Percentiles rank a stretch among this genome's conserved stretches.
Conservation (phyloP, 1,284 basidiomycete species). For the Leccinum solheimii region DNA sequence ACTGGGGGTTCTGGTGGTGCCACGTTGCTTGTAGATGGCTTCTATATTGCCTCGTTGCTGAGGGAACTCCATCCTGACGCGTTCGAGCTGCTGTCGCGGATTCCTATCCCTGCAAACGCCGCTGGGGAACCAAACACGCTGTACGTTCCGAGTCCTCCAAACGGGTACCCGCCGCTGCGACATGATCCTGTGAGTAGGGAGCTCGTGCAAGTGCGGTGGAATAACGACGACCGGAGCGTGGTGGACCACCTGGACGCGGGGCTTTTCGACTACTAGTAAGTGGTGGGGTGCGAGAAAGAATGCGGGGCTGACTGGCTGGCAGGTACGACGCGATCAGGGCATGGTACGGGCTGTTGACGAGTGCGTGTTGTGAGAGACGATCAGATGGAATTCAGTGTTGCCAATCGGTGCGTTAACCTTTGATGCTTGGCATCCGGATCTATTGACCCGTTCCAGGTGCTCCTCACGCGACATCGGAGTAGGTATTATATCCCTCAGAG, state of each 20-base stretch:
- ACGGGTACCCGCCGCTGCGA: constrained; percentile 69
- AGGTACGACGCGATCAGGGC: constrained; percentile 83
- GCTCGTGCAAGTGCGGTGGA: constrained; percentile 86
- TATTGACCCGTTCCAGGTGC: too few relatives aligned
- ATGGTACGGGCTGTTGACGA: constrained; percentile 80
- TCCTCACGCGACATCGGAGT: too few relatives aligned
- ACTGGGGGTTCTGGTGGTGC: constrained; percentile 81
- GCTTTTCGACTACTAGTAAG: constrained; percentile 71
- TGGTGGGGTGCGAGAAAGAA: not conserved
- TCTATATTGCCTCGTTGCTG: constrained; percentile 84
- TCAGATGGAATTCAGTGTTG: too few relatives aligned
- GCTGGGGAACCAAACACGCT: constrained; percentile 74
- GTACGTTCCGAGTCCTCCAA: constrained; percentile 57
- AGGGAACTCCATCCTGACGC: constrained; percentile 71
- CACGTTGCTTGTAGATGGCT: constrained; percentile 92
- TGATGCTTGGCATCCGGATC: too few relatives aligned
- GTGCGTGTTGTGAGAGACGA: constrained; percentile 33
- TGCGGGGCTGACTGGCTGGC: constrained; percentile 13
- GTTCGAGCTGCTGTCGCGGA: constrained; percentile 69
- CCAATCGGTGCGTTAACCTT: too few relatives aligned
- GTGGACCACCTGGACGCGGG: constrained; percentile 60
- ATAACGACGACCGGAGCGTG: constrained; percentile 91
- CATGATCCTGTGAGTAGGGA: constrained; percentile 65
- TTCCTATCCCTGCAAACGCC: constrained; percentile 83
- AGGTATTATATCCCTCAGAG: too few relatives aligned